These are phyloP conservation scores for Wallacemonas sp. DNA, from an alignment of 208 protist species.

Conservation along the genomic window DNA sequence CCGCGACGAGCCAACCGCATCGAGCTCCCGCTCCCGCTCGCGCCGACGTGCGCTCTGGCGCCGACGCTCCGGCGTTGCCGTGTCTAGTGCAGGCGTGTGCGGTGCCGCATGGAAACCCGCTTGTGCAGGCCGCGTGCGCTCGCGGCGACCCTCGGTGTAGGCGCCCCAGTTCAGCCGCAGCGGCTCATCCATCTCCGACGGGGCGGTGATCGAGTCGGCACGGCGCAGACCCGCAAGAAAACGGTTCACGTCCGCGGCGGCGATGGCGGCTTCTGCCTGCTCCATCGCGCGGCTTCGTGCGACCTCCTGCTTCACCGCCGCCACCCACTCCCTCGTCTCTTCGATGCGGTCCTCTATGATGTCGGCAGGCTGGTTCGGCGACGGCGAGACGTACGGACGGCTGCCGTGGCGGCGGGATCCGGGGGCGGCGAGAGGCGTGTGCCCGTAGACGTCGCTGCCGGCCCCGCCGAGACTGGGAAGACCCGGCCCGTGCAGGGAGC, in stretches of 20 bases:
- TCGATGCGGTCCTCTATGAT: conserved; percentile 33
- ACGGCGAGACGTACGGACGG: conserved; percentile 3
- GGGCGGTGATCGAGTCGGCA: neutral
- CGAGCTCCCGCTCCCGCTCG: neutral
- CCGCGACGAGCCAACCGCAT: neutral
- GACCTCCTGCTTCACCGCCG: conserved; percentile 47
- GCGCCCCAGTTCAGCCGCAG: conserved; percentile 4
- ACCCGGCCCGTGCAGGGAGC: conserved; percentile 5
- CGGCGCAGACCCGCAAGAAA: conserved; percentile 4
- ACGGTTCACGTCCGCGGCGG: conserved; percentile 2
- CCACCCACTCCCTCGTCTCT: conserved; percentile 49
- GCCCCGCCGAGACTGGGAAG: neutral
- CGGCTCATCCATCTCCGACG: conserved; percentile 2
- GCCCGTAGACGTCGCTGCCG: neutral
- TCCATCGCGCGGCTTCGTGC: conserved; percentile 19
- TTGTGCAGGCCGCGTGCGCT: conserved; percentile 3
- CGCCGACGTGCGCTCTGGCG: neutral
- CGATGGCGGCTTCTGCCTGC: conserved; percentile 4
- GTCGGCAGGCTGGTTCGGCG: conserved; percentile 8
- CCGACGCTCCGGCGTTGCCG: neutral
- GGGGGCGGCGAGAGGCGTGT: conserved; percentile 3
- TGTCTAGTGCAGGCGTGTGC: neutral
- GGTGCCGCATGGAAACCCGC: no score
- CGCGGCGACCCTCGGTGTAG: neutral
- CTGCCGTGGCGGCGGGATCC: neutral